Percentiles rank a stretch among this genome's conserved stretches.
Evolutionary conservation across 768 basidiomycete genomes (phyloP).

Genomic region (Lyophyllum atratum): DNA sequence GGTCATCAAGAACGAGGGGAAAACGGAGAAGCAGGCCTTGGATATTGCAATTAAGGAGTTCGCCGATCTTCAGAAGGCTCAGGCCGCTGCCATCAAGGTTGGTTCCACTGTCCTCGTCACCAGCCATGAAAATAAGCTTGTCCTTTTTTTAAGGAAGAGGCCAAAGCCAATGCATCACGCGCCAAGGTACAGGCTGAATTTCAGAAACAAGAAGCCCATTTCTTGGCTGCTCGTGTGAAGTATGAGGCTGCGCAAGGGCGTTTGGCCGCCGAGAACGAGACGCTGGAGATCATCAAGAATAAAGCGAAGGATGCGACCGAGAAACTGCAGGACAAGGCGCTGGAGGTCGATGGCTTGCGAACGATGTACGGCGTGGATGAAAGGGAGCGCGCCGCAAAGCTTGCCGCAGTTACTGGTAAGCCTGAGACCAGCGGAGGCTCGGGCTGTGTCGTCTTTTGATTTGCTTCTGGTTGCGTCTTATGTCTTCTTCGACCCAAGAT

Average conservation of each 20-base stretch:
- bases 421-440: slow-evolving; percentile 18
- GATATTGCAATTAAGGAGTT: slow-evolving; percentile 64
- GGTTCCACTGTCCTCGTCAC: slow-evolving; percentile 6
- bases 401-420: slow-evolving; percentile 44
- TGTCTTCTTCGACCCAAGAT: not conserved
- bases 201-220: slow-evolving; percentile 65
- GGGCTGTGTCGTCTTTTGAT: slow-evolving; percentile 14
- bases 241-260: slow-evolving; percentile 55
- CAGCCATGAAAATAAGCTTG: not conserved
- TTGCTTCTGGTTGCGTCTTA: too few relatives aligned
- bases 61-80: slow-evolving; percentile 66
- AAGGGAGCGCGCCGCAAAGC: slow-evolving; percentile 58
- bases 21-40: slow-evolving; percentile 65
- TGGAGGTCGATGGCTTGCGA: slow-evolving; percentile 70
- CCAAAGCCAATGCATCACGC: slow-evolving; percentile 53
- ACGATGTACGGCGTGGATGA: slow-evolving; percentile 71
- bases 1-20: slow-evolving; percentile 70
- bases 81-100: slow-evolving; percentile 65
- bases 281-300: slow-evolving; percentile 50
- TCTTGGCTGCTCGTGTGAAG: slow-evolving; percentile 60
- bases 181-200: slow-evolving; percentile 53
- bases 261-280: slow-evolving; percentile 45
- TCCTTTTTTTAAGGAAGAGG: slow-evolving; percentile 48
- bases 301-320: slow-evolving; percentile 61
- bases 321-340: slow-evolving; percentile 68